Evolutionary conservation across 2,329 filamentous ascomycete genomes (phyloP).

Genomic region (Talaromyces sp.): DNA sequence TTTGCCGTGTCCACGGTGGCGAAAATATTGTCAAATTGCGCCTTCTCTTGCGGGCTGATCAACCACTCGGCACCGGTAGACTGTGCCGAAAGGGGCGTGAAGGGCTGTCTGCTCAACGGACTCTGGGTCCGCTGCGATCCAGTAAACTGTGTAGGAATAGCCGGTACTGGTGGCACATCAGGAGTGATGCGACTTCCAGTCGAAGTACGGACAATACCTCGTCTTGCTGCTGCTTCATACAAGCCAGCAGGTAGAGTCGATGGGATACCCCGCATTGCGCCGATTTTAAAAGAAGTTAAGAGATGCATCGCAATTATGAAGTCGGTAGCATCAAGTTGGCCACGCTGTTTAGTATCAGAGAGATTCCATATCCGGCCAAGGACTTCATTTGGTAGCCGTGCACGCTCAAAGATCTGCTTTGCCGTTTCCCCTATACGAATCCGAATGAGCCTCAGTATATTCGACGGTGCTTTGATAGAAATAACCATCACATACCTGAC

Average conservation of each 20-base stretch:
- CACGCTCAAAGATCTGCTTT: conserved; percentile 92
- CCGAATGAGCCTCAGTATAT: neutral
- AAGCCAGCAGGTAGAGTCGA: conserved; percentile 74
- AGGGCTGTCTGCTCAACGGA: conserved; percentile 50
- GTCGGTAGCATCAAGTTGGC: conserved; percentile 77
- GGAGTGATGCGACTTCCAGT: conserved; percentile 48
- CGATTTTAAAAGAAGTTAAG: conserved; percentile 83
- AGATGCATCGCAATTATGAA: conserved; percentile 99
- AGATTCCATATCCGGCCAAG: conserved; percentile 95
- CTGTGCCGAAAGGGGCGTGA: conserved; percentile 50
- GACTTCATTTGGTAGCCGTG: conserved; percentile 79
- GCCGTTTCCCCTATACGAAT: conserved; percentile 65
- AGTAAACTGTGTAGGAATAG: conserved; percentile 77
- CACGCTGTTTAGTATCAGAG: conserved; percentile 87
- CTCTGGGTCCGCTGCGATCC: conserved; percentile 56
- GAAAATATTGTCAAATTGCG: conserved; percentile 82
- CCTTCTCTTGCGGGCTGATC: conserved; percentile 76
- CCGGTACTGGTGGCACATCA: conserved; percentile 53
- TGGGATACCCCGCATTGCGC: conserved; percentile 72
- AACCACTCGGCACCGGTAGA: conserved; percentile 68
- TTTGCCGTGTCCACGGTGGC: conserved; percentile 73
- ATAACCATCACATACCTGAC: conserved; percentile 48
- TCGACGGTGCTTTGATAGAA: neutral
- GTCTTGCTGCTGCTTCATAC: conserved; percentile 81
- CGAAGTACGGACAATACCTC: conserved; percentile 49